Evolutionary conservation across 1,284 basidiomycete species (phyloP).

Genomic region (Moniliella sp.): DNA sequence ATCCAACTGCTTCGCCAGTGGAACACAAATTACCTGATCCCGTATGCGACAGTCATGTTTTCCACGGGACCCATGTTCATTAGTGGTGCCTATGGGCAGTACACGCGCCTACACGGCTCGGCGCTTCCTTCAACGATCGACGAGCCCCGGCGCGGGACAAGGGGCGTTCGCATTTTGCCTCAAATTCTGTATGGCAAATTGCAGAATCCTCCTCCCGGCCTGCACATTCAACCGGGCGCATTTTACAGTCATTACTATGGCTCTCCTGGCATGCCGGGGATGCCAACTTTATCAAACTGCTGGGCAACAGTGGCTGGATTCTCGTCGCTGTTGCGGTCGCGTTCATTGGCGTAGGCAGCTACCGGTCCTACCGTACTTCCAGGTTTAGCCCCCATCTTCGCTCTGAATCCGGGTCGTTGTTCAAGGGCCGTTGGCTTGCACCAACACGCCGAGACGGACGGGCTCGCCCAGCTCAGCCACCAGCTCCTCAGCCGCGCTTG

Average conservation of each 20-base stretch:
- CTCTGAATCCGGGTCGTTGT: no score
- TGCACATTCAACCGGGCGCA: no score
- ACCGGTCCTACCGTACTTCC: no score
- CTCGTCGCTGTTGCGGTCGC: no score
- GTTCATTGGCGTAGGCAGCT: no score
- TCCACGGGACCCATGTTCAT: conserved; percentile 53
- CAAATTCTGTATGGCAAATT: conserved; percentile 92
- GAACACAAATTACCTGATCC: conserved; percentile 73
- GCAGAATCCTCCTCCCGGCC: no score
- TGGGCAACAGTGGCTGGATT: conserved; percentile 20
- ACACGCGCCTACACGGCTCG: conserved; percentile 50
- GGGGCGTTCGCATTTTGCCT: conserved; percentile 60
- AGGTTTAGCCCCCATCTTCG: no score
- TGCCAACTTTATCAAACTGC: conserved; percentile 31
- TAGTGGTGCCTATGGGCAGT: conserved; percentile 24
- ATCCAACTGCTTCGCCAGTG: conserved; percentile 76
- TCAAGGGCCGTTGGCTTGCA: no score
- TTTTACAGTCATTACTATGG: conserved; percentile 79
- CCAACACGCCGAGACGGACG: no score
- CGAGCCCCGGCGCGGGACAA: conserved; percentile 46
- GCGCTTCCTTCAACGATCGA: conserved; percentile 64
- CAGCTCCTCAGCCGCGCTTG: no score
- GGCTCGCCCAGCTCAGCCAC: no score
- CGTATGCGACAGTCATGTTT: conserved; percentile 99
- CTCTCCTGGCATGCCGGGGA: conserved; percentile 54